A percentile compares a stretch with the other conserved stretches of the same genome.
Evolutionary conservation across 345 rosid species (phyloP).

Genomic region (Gossypium ekmanianum): DNA sequence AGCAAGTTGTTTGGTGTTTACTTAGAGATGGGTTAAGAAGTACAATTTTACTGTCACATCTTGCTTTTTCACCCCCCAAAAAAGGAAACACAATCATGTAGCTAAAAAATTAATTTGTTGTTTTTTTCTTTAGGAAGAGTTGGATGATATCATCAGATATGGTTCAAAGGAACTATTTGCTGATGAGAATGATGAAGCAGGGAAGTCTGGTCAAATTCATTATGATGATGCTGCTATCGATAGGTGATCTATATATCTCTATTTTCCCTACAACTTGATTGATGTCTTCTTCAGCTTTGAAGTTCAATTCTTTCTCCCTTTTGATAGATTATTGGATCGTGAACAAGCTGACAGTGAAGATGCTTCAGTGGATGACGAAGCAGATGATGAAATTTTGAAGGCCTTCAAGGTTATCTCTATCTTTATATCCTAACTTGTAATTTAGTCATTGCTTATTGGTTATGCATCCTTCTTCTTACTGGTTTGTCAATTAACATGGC

Average conservation of each 20-base stretch:
- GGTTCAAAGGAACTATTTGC: conserved; percentile 94
- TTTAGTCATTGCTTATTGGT: neutral
- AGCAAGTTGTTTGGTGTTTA: conserved; percentile 22
- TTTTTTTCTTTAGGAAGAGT: conserved; percentile 63
- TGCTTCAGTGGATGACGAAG: conserved; percentile 81
- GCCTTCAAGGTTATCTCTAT: conserved; percentile 78
- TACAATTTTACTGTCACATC: neutral
- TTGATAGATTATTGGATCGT: conserved; percentile 81
- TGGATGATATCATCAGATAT: conserved; percentile 68
- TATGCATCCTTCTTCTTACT: neutral
- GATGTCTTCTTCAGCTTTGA: neutral
- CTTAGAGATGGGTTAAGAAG: neutral
- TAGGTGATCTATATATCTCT: conserved; percentile 43
- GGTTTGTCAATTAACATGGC: neutral
- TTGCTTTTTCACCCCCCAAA: neutral
- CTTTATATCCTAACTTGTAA: neutral
- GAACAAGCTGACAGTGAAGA: conserved; percentile 82
- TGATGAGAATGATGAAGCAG: conserved; percentile 91
- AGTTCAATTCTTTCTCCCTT: conserved; percentile 8
- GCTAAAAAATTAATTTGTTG: conserved; percentile 12
- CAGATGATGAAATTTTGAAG: conserved; percentile 91
- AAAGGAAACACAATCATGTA: neutral
- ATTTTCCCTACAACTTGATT: conserved; percentile 9
- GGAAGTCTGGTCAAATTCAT: conserved; percentile 95
- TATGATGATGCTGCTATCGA: conserved; percentile 94